A percentile compares a stretch with the other conserved stretches of the same genome.
Conservation (phyloP, 225 moss, liverwort and hornwort species). For the Physcomitrellopsis africana region DNA sequence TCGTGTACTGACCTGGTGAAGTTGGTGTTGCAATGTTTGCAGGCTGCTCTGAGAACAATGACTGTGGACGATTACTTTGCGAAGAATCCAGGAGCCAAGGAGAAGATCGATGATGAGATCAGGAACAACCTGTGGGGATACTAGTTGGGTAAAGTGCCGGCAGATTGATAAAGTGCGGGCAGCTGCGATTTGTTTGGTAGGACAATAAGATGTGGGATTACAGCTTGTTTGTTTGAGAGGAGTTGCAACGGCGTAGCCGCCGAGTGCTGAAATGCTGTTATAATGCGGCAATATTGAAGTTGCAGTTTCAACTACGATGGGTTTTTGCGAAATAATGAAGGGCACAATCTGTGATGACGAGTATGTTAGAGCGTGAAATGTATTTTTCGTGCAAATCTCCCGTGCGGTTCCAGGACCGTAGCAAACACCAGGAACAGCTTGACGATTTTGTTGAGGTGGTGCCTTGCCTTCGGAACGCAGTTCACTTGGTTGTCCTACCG, state of each 20-base stretch:
- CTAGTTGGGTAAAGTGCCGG: background rate
- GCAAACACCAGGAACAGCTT: too few relatives aligned
- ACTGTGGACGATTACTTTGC: constrained; percentile 90
- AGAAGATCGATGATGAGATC: constrained; percentile 94
- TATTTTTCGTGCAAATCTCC: too few relatives aligned
- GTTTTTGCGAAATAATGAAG: too few relatives aligned
- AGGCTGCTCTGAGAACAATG: constrained; percentile 71
- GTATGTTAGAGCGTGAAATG: too few relatives aligned
- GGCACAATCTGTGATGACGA: too few relatives aligned
- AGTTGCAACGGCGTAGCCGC: constrained; percentile 17
- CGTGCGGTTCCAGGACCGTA: too few relatives aligned
- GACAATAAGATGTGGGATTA: constrained; percentile 19
- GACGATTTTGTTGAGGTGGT: too few relatives aligned
- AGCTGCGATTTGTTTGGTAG: constrained; percentile 32
- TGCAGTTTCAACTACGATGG: background rate
- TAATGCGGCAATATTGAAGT: background rate
- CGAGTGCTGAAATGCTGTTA: background rate
- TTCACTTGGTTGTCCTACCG: too few relatives aligned
- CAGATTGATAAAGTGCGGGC: background rate
- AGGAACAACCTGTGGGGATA: constrained; percentile 86
- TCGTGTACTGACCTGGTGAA: background rate
- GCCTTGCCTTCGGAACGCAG: too few relatives aligned
- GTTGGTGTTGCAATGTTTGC: constrained; percentile 29
- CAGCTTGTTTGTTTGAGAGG: background rate
- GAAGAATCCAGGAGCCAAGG: constrained; percentile 78